phyloP scores from a whole-genome alignment of 345 rosid genomes.

The Alliaria petiolata region DNA sequence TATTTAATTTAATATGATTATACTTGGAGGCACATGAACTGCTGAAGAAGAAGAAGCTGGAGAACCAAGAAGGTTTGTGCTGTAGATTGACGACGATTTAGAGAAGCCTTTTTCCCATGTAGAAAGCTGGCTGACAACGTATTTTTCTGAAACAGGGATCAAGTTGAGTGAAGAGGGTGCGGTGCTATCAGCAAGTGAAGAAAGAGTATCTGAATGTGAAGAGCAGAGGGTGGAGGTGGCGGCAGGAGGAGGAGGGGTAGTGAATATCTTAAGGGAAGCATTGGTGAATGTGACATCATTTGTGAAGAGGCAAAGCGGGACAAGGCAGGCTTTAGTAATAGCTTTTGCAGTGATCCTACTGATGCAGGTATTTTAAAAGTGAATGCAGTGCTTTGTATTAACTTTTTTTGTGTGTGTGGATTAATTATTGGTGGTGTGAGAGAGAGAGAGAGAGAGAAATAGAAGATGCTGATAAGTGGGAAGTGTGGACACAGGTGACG shows the following conservation, averaged over 20 bases:
- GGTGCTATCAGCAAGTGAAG: slow-evolving; percentile 31
- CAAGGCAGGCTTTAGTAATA: slow-evolving; percentile 49
- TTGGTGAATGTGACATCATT: slow-evolving; percentile 36
- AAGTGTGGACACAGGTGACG: slow-evolving; percentile 55
- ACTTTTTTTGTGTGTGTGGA: background rate
- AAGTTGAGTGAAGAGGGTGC: slow-evolving; percentile 31
- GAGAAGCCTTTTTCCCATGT: background rate
- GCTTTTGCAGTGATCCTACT: slow-evolving; percentile 71
- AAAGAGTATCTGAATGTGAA: slow-evolving; percentile 29
- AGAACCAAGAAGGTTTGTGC: slow-evolving; percentile 39
- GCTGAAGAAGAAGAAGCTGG: slow-evolving; percentile 65
- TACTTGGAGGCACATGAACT: slow-evolving; percentile 66
- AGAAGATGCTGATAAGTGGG: background rate
- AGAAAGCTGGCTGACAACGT: slow-evolving; percentile 13
- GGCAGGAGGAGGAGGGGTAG: slow-evolving; percentile 34
- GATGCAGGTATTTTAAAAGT: slow-evolving; percentile 95
- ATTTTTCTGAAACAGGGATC: slow-evolving; percentile 24
- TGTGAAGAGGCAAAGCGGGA: slow-evolving; percentile 48
- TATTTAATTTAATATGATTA: background rate
- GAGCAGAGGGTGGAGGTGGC: slow-evolving; percentile 26
- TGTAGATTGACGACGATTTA: background rate
- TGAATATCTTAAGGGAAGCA: slow-evolving; percentile 33
- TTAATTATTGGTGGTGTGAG: background rate
- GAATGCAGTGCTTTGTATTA: background rate
- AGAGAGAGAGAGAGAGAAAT: background rate